phyloP scores from a whole-genome alignment of 1,284 basidiomycete species.

The Sporisorium scitamineum region DNA sequence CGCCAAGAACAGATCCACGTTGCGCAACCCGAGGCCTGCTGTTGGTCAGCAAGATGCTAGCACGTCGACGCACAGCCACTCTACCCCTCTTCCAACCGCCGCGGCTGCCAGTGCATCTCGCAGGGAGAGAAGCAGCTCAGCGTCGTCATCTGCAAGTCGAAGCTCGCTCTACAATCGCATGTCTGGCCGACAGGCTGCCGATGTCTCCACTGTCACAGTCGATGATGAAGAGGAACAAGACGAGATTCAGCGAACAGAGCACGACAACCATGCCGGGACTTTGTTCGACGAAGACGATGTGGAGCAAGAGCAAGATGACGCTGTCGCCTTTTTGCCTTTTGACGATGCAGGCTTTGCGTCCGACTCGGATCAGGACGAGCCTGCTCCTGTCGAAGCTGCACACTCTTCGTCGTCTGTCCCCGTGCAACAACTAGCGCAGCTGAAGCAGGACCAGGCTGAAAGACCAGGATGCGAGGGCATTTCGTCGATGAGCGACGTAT shows the following conservation, averaged over 20 bases:
- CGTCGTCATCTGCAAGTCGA: constrained; percentile 9
- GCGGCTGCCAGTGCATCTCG: constrained; percentile 8
- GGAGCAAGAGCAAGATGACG: constrained; percentile 5
- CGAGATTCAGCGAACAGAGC: constrained; percentile 3
- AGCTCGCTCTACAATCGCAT: constrained; percentile 30
- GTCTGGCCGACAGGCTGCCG: constrained; percentile 20
- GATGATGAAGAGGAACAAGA: constrained; percentile 4
- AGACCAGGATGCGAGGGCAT: constrained; percentile 1
- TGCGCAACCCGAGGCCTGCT: background rate
- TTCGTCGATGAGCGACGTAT: constrained; percentile 22
- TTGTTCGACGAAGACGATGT: background rate
- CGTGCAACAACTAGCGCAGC: background rate
- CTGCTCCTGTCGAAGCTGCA: background rate
- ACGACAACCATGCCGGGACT: background rate
- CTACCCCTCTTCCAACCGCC: constrained; percentile 22
- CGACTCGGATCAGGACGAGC: constrained; percentile 31
- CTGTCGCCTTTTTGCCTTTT: constrained; percentile 4
- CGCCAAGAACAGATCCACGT: constrained; percentile 15
- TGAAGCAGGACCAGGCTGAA: background rate
- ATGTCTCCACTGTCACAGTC: background rate
- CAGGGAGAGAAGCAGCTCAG: constrained; percentile 15
- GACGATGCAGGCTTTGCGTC: constrained; percentile 34
- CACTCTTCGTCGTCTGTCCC: background rate
- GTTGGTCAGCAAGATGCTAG: constrained; percentile 7
- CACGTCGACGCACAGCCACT: constrained; percentile 18